A percentile compares a stretch with the other conserved stretches of the same genome.
These are phyloP conservation scores for Nepenthes gracilis DNA, from an alignment of 148 eudicot genomes.

Conservation along the genomic window DNA sequence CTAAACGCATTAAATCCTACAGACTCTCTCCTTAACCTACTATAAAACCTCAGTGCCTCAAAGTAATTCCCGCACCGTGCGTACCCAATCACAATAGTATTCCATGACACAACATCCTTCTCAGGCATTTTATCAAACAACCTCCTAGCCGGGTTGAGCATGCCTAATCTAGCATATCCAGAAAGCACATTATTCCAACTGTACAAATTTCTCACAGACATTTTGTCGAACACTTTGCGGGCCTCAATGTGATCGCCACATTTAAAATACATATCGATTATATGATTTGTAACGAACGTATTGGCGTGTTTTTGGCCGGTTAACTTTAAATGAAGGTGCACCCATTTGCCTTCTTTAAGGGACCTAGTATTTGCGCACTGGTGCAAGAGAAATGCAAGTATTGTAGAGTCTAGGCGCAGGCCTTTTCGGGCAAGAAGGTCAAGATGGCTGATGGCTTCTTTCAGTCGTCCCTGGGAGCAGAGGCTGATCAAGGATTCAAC, in stretches of 20 bases:
- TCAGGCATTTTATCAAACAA: conserved; percentile 58
- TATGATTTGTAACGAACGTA: conserved; percentile 46
- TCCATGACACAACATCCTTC: conserved; percentile 71
- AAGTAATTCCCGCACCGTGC: conserved; percentile 32
- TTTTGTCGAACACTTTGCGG: conserved; percentile 70
- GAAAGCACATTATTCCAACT: conserved; percentile 75
- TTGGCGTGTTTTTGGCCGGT: conserved; percentile 50
- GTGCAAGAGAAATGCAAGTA: conserved; percentile 31
- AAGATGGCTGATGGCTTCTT: conserved; percentile 41
- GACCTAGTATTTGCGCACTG: conserved; percentile 41
- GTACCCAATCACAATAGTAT: conserved; percentile 66
- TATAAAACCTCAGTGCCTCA: conserved; percentile 50
- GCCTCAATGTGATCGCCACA: conserved; percentile 47
- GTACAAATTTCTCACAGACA: conserved; percentile 56
- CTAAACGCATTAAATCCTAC: conserved; percentile 53
- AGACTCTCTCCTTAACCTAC: conserved; percentile 29
- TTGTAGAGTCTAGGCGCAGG: conserved; percentile 33
- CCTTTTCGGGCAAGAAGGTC: conserved; percentile 32
- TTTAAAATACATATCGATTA: conserved; percentile 51
- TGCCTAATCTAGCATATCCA: conserved; percentile 66
- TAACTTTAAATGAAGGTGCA: conserved; percentile 56
- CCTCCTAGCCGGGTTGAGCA: conserved; percentile 40
- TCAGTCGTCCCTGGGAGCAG: conserved; percentile 40
- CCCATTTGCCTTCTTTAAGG: conserved; percentile 60
- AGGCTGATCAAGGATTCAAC: conserved; percentile 34